Percentiles rank a stretch among this genome's conserved stretches.
Conservation (phyloP, 495 filamentous ascomycete genomes). For the Bryoglossum gracile region DNA sequence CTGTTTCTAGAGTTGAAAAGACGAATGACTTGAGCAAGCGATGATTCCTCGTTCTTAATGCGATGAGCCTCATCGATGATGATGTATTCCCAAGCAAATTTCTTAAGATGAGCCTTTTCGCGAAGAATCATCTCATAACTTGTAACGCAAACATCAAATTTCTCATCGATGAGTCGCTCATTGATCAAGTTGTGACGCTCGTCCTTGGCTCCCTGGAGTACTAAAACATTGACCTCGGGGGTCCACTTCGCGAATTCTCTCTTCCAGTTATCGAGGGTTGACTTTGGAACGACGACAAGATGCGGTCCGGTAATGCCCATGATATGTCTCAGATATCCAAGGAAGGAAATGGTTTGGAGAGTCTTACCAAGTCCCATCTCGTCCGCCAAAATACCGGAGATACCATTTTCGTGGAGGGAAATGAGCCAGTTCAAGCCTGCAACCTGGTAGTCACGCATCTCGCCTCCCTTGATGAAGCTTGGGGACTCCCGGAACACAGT, state of each 20-base stretch:
- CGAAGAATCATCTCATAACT: constrained; percentile 95
- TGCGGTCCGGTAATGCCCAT: constrained; percentile 88
- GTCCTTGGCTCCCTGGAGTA: constrained; percentile 93
- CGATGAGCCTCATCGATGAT: constrained; percentile 99
- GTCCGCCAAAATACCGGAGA: constrained; percentile 94
- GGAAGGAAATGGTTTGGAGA: constrained; percentile 79
- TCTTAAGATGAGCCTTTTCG: constrained; percentile 91
- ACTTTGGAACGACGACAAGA: constrained; percentile 89
- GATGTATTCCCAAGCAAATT: constrained; percentile 99
- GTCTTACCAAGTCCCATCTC: constrained; percentile 98
- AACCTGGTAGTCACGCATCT: constrained; percentile 95
- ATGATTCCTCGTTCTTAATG: constrained; percentile 99
- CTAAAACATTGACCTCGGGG: constrained; percentile 88
- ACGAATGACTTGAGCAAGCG: constrained; percentile 92
- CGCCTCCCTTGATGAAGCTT: constrained; percentile 71
- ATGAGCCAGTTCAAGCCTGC: constrained; percentile 97
- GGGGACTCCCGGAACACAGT: constrained; percentile 93
- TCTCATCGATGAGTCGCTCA: constrained; percentile 81
- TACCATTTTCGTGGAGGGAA: constrained; percentile 96
- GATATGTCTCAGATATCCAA: constrained; percentile 89
- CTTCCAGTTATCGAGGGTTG: constrained; percentile 97
- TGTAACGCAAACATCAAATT: constrained; percentile 92
- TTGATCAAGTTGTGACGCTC: constrained; percentile 84
- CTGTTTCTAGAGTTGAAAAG: constrained; percentile 95
- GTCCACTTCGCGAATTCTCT: constrained; percentile 92